Evolutionary conservation across 1,284 basidiomycete genomes (phyloP).

Genomic region (Marasmius tenuissimus): DNA sequence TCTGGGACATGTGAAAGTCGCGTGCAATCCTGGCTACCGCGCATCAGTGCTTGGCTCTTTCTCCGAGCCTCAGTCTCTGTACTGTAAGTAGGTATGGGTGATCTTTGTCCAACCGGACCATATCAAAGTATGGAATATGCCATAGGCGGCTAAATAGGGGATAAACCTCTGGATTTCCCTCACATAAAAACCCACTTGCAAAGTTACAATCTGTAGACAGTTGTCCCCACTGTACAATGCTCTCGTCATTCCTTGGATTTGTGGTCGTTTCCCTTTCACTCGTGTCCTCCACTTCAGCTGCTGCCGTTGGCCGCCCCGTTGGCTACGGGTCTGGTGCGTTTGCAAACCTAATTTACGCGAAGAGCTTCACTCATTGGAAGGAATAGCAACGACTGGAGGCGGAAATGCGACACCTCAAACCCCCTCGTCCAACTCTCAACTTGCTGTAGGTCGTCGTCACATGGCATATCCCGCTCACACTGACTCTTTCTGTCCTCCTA

Average conservation of each 20-base stretch:
- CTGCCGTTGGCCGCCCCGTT: not conserved
- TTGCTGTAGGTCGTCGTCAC: not conserved
- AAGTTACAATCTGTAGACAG: no score
- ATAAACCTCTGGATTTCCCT: no score
- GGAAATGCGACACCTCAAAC: slow-evolving; percentile 27
- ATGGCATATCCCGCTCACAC: not conserved
- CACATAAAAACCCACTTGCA: no score
- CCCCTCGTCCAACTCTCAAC: slow-evolving; percentile 21
- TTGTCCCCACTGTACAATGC: not conserved
- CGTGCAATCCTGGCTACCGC: no score
- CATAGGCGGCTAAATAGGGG: no score
- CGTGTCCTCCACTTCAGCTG: not conserved
- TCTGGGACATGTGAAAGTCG: no score
- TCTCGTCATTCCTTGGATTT: not conserved
- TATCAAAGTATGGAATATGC: no score
- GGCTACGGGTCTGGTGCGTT: slow-evolving; percentile 2
- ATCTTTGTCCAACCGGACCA: no score
- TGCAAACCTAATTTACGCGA: not conserved
- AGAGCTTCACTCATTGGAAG: not conserved
- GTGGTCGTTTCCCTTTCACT: not conserved
- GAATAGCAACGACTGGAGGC: slow-evolving; percentile 29
- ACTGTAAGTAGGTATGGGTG: no score
- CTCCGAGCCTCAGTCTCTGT: no score
- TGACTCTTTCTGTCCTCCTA: not conserved
- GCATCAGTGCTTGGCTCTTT: no score